These are phyloP conservation scores for Diaporthe destruens DNA, from an alignment of 2,329 filamentous ascomycete genomes.

Conservation along the genomic window DNA sequence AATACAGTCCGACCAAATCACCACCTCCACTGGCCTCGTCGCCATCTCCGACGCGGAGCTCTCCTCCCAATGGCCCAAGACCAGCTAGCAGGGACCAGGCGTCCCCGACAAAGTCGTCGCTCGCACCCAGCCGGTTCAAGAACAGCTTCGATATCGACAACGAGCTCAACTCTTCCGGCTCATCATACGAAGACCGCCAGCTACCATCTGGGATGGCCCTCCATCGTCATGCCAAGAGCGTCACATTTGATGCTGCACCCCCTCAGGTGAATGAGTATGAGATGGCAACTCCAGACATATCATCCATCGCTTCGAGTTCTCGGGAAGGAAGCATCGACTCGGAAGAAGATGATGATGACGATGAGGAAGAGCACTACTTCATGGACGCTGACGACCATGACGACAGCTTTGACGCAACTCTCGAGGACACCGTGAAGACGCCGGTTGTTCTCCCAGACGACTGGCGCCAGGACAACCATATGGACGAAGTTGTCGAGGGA, in stretches of 20 bases:
- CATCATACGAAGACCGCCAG: slow-evolving; percentile 68
- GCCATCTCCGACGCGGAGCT: slow-evolving; percentile 52
- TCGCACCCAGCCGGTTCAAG: slow-evolving; percentile 77
- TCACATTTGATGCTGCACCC: slow-evolving; percentile 94
- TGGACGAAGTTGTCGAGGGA: slow-evolving; percentile 77
- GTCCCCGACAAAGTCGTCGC: slow-evolving; percentile 90
- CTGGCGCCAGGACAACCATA: slow-evolving; percentile 79
- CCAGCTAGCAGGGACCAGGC: slow-evolving; percentile 72
- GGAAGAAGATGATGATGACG: slow-evolving; percentile 79
- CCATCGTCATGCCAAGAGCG: slow-evolving; percentile 92
- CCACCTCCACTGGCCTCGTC: slow-evolving; percentile 50
- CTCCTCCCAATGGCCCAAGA: slow-evolving; percentile 59
- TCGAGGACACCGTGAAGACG: slow-evolving; percentile 97
- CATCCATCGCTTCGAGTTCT: slow-evolving; percentile 88
- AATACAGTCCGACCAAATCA: slow-evolving; percentile 66
- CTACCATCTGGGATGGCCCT: slow-evolving; percentile 75
- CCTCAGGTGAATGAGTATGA: slow-evolving; percentile 98
- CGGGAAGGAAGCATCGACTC: slow-evolving; percentile 95
- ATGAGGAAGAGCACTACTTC: slow-evolving; percentile 69
- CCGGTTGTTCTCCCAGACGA: slow-evolving; percentile 98
- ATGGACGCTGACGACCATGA: slow-evolving; percentile 73
- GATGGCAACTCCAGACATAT: slow-evolving; percentile 96
- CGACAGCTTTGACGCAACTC: slow-evolving; percentile 94
- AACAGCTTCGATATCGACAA: slow-evolving; percentile 77
- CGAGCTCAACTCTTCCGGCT: slow-evolving; percentile 76